Evolutionary conservation across 352 stramenopile genomes (phyloP).

Genomic region (Phytopythium vexans): DNA sequence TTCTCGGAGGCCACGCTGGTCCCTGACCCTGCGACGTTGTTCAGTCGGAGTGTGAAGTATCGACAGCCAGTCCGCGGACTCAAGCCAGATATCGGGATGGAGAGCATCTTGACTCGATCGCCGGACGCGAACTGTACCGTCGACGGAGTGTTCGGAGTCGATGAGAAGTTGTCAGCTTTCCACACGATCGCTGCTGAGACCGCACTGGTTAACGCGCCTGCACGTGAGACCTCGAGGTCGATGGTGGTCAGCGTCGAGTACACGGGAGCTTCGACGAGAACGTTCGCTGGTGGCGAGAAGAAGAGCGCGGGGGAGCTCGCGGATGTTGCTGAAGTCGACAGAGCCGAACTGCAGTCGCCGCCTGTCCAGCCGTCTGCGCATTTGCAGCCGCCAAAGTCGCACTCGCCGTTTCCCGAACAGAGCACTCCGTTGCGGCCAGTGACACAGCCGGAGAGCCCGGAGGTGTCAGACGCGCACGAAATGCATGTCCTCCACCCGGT

Average conservation of each 20-base stretch:
- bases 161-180: slow-evolving; percentile 30
- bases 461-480: slow-evolving; percentile 29
- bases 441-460: slow-evolving; percentile 32
- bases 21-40: slow-evolving; percentile 11
- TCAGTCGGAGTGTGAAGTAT: slow-evolving; percentile 29
- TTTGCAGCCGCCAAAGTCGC: slow-evolving; percentile 44
- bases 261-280: slow-evolving; percentile 19
- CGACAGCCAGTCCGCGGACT: slow-evolving; percentile 29
- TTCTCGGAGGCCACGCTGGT: slow-evolving; percentile 24
- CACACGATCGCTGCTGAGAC: slow-evolving; percentile 21
- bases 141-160: slow-evolving; percentile 6
- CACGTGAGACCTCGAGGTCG: slow-evolving; percentile 27
- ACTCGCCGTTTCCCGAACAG: slow-evolving; percentile 57
- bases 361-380: slow-evolving; percentile 40
- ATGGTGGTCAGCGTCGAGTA: slow-evolving; percentile 12
- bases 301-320: too few species aligned
- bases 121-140: slow-evolving; percentile 20
- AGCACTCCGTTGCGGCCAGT: slow-evolving; percentile 49
- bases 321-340: neutral
- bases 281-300: slow-evolving; percentile 11
- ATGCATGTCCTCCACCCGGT: slow-evolving; percentile 55
- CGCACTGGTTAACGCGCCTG: slow-evolving; percentile 13
- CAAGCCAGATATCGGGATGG: slow-evolving; percentile 21
- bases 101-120: slow-evolving; percentile 17
- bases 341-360: slow-evolving; percentile 31